phyloP scores from a whole-genome alignment of 805 yeast genomes.

The Candida qinlingensis region DNA sequence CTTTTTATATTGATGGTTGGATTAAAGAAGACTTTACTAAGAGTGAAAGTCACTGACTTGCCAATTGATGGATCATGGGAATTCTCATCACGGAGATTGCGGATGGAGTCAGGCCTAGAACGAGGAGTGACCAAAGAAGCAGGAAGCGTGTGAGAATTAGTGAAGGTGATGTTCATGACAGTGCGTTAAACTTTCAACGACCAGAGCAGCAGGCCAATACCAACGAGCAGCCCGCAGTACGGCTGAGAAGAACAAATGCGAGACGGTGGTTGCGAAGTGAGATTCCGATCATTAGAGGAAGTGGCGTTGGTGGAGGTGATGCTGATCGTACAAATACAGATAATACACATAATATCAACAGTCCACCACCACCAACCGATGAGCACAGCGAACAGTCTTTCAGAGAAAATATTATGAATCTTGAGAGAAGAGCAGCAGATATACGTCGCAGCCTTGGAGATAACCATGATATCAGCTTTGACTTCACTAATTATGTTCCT shows the following conservation, averaged over 20 bases:
- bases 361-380: neutral
- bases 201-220: neutral
- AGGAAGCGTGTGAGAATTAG: constrained; percentile 8
- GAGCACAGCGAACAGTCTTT: neutral
- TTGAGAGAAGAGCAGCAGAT: constrained; percentile 4
- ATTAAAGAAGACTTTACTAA: no score
- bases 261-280: constrained; percentile 4
- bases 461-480: constrained; percentile 1
- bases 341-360: neutral
- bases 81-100: neutral
- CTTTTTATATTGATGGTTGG: no score
- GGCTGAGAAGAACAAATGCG: constrained; percentile 9
- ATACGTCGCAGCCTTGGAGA: constrained; percentile 3
- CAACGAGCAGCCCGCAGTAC: neutral
- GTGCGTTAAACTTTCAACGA: neutral
- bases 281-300: neutral
- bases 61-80: neutral
- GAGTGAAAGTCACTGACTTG: no score
- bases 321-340: neutral
- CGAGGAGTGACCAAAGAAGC: neutral
- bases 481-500: neutral
- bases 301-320: neutral
- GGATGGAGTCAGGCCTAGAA: constrained; percentile 1
- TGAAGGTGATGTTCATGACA: constrained; percentile 3
- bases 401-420: neutral